These are phyloP conservation scores for Coffea humblotiana DNA, from an alignment of 305 asterid genomes.

Conservation along the genomic window DNA sequence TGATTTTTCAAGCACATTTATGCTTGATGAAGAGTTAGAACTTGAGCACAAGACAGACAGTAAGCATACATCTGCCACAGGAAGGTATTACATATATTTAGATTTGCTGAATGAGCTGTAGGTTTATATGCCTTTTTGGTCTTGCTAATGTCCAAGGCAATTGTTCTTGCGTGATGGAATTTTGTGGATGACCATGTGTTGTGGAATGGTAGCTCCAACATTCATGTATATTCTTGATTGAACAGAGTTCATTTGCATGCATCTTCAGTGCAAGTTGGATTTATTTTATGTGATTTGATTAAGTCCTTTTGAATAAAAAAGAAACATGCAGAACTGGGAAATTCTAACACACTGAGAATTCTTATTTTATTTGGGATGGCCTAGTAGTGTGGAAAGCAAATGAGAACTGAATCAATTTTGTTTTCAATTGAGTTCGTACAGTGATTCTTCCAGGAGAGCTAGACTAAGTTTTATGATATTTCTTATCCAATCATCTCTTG, in stretches of 20 bases:
- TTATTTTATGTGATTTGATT: not conserved
- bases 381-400: not conserved
- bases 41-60: slow-evolving; percentile 45
- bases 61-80: slow-evolving; percentile 37
- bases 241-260: not conserved
- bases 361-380: not conserved
- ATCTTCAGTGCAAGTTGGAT: not conserved
- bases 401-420: not conserved
- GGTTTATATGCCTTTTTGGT: slow-evolving; percentile 14
- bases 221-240: not conserved
- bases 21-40: slow-evolving; percentile 91
- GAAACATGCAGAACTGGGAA: not conserved
- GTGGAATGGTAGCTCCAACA: not conserved
- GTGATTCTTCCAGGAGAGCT: not conserved
- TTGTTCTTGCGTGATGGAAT: not conserved
- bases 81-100: slow-evolving; percentile 51
- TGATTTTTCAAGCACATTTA: slow-evolving; percentile 71
- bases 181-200: not conserved
- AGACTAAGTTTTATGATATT: not conserved
- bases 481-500: not conserved
- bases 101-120: not conserved
- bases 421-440: not conserved
- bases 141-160: not conserved
- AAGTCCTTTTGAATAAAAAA: not conserved
- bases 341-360: not conserved